A percentile compares a stretch with the other conserved stretches of the same genome.
phyloP scores from a whole-genome alignment of 1,284 basidiomycete genomes.

The Ganoderma meredithae region DNA sequence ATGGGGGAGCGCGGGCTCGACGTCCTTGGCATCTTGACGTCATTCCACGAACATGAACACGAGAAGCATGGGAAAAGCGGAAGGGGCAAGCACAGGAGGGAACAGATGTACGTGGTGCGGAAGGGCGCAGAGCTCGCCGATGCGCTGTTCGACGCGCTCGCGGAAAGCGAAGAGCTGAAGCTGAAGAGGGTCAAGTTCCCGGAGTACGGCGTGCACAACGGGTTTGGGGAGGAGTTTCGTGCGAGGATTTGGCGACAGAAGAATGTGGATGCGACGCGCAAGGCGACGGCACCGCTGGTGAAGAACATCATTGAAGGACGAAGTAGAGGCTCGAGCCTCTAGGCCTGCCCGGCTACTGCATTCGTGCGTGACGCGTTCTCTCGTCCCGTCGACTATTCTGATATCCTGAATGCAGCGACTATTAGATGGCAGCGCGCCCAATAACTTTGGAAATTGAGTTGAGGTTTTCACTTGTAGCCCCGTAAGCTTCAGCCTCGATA shows the following conservation, averaged over 20 bases:
- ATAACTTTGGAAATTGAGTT: no score
- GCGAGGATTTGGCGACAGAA: constrained; percentile 77
- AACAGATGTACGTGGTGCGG: constrained; percentile 71
- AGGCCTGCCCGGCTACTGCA: neutral
- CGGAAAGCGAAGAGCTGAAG: constrained; percentile 57
- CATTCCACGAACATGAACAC: constrained; percentile 55
- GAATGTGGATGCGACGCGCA: constrained; percentile 79
- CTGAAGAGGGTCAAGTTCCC: constrained; percentile 53
- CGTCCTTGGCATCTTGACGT: constrained; percentile 81
- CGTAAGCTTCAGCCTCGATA: no score
- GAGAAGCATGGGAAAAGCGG: constrained; percentile 48
- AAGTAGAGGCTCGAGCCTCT: constrained; percentile 20
- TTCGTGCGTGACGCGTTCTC: neutral
- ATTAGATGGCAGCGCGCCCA: neutral
- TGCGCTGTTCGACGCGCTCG: constrained; percentile 63
- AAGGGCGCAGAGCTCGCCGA: constrained; percentile 43
- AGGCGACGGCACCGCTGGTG: constrained; percentile 82
- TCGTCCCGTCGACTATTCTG: neutral
- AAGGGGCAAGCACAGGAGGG: constrained; percentile 70
- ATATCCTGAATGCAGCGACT: neutral
- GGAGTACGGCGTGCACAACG: constrained; percentile 40
- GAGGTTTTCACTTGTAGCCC: no score
- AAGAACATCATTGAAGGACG: constrained; percentile 50
- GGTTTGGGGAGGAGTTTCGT: constrained; percentile 39
- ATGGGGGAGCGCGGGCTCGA: constrained; percentile 71